phyloP scores from a whole-genome alignment of 495 filamentous ascomycete species.

The Aspergillus avenaceus region DNA sequence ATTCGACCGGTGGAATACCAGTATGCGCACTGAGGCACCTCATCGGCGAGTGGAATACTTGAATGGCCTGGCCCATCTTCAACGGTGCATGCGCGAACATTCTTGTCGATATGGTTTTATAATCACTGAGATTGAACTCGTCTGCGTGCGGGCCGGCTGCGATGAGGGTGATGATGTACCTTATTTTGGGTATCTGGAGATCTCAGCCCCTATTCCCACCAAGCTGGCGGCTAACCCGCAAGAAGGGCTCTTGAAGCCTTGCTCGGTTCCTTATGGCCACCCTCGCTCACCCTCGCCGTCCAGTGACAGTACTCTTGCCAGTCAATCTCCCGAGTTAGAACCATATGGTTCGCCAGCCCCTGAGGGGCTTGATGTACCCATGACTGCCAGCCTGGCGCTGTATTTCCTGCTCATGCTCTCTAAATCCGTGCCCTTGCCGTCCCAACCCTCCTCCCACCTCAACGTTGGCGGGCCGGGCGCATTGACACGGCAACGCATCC shows the following conservation, averaged over 20 bases:
- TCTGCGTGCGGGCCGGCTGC: constrained; percentile 76
- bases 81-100: constrained; percentile 87
- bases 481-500: constrained; percentile 65
- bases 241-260: background rate
- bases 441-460: constrained; percentile 63
- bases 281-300: constrained; percentile 18
- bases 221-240: constrained; percentile 29
- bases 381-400: constrained; percentile 67
- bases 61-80: constrained; percentile 74
- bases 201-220: constrained; percentile 57
- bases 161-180: constrained; percentile 63
- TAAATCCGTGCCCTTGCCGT: constrained; percentile 62
- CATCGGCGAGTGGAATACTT: constrained; percentile 81
- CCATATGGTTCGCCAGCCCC: constrained; percentile 7
- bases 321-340: constrained; percentile 17
- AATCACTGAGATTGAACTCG: constrained; percentile 89
- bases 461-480: constrained; percentile 81
- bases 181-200: constrained; percentile 80
- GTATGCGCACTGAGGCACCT: constrained; percentile 80
- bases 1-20: constrained; percentile 90
- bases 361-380: constrained; percentile 36
- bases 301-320: constrained; percentile 14
- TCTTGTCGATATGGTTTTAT: constrained; percentile 92
- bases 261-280: constrained; percentile 1
- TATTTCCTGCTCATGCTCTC: constrained; percentile 85